A percentile compares a stretch with the other conserved stretches of the same genome.
Conservation (phyloP, 257 asterid species). For the Capsicum rhomboideum region DNA sequence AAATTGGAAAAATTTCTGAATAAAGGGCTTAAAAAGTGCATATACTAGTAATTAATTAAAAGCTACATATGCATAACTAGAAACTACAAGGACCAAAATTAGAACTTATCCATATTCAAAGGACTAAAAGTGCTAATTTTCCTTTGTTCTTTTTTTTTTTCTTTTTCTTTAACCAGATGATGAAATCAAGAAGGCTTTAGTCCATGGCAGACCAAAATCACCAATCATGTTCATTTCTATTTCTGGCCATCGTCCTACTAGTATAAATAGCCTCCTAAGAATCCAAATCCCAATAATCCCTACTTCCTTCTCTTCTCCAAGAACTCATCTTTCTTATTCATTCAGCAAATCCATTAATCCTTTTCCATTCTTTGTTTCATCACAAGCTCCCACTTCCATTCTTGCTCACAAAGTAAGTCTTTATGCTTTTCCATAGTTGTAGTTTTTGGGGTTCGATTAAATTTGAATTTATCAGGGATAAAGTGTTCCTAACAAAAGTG, state of each 20-base stretch:
- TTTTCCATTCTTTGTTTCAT: background rate
- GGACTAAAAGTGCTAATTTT: background rate
- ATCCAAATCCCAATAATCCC: background rate
- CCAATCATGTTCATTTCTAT: background rate
- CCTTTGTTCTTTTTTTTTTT: background rate
- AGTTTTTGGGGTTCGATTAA: background rate
- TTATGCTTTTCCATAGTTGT: background rate
- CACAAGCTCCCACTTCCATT: background rate
- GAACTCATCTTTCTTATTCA: background rate
- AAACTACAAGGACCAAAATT: background rate
- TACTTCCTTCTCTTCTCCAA: background rate
- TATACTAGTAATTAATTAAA: too few species aligned
- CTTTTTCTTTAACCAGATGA: background rate
- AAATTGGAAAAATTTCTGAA: background rate
- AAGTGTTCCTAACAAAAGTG: too few species aligned
- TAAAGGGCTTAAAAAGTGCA: background rate
- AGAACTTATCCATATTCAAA: background rate
- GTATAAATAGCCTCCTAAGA: background rate
- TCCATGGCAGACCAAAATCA: background rate
- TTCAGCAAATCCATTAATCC: background rate
- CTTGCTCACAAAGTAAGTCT: background rate
- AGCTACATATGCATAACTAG: background rate
- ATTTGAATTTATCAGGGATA: background rate
- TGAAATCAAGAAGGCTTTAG: background rate
- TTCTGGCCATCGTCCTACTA: background rate